Base-by-base conservation (phyloP, 352 stramenopile genomes). In the Pythium rishiriense region DNA sequence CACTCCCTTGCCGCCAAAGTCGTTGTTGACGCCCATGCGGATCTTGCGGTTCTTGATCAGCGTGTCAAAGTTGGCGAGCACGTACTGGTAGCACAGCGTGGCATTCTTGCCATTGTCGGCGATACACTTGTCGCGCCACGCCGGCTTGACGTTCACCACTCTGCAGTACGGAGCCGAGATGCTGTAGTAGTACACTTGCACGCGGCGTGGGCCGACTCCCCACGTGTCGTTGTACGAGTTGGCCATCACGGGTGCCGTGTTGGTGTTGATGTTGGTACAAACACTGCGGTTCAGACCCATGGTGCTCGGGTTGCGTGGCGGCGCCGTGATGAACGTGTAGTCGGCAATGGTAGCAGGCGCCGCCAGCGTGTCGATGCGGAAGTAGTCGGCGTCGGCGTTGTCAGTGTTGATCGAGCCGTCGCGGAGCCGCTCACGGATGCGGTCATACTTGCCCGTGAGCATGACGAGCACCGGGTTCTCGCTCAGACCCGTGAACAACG, bases 31-130 rank as follows among this genome's bases (percentile, higher is more conserved):
- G 12, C 64, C 76, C 7, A 64, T 73, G 53, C 83, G 78, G 31
- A 81, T 72, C 26, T 52, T 29, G 3, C 69, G 69, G 24, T 80
- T 64, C 2, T 72, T 41, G 2, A 58, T 58, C 17, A 89, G 64
- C 4, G 56, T 15, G 0, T 78, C 65, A 31, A 85, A 89, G 28
- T 83, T 70, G 42, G 75, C 67, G 11, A 85, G 55, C 12, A 89
- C 80, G 49, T 80, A 79, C 25, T 72, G 55, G 28, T 86, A 62
- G 26, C 76, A 87, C 6, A 45, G 46, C 2, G 74, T 73, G 3
- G 66, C 68, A 56, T 87, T 84, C 7, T 15, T 28, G 7, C 17
- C 42, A 29, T 70, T 14, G 21, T 42, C 48, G 9, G 22, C 29
- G 28, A 83, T 35, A 45, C 79, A 88, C 24, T 70, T 62, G 41